Percentiles rank a stretch among this genome's conserved stretches.
phyloP scores from a whole-genome alignment of 2,329 filamentous ascomycete genomes.

The Cadophora sp. region DNA sequence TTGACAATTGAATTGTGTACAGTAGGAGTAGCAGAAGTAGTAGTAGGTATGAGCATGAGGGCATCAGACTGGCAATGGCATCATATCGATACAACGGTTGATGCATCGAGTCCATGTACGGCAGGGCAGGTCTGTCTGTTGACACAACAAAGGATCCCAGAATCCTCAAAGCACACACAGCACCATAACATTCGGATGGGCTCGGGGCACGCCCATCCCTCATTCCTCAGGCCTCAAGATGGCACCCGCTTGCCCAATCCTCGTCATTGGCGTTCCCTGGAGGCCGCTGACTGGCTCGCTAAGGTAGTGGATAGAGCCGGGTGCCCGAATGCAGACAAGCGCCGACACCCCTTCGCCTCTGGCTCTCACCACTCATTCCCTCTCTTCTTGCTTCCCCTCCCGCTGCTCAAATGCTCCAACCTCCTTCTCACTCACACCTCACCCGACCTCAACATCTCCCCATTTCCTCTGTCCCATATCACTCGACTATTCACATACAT shows the following conservation, averaged over 20 bases:
- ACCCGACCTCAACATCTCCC: constrained; percentile 2
- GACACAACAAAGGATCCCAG: neutral
- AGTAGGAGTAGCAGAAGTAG: neutral
- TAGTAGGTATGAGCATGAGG: neutral
- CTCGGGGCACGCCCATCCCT: neutral
- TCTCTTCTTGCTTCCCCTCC: neutral
- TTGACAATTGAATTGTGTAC: no score
- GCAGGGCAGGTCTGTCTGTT: neutral
- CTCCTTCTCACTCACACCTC: constrained; percentile 16
- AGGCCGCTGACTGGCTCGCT: neutral
- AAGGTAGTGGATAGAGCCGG: neutral
- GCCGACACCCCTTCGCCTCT: neutral
- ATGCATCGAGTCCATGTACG: no score
- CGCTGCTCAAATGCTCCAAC: constrained; percentile 17
- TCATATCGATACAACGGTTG: neutral
- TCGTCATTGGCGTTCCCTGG: neutral
- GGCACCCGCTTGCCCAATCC: neutral
- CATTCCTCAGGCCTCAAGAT: neutral
- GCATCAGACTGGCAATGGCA: neutral
- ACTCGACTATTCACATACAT: constrained; percentile 13
- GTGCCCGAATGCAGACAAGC: neutral
- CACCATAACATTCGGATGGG: neutral
- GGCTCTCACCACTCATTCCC: neutral
- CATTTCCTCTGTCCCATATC: constrained; percentile 9
- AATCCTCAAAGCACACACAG: no score